These are phyloP conservation scores for Bruguiera gymnorhiza DNA, from an alignment of 345 rosid species.

Conservation along the genomic window DNA sequence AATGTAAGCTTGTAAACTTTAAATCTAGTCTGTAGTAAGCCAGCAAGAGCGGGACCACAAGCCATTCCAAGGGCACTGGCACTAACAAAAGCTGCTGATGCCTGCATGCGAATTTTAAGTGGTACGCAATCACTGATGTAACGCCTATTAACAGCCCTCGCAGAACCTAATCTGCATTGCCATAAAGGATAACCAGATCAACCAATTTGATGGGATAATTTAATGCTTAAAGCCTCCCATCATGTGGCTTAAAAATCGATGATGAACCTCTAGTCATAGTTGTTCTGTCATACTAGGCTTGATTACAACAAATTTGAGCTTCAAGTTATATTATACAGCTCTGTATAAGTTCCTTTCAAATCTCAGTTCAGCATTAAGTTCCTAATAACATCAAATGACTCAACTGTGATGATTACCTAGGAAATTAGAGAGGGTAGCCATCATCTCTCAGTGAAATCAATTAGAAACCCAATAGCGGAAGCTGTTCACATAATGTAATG, in stretches of 20 bases:
- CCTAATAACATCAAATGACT: neutral
- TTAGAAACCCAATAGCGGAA: neutral
- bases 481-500: slow-evolving; percentile 5
- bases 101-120: slow-evolving; percentile 83
- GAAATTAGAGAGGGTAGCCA: neutral
- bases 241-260: neutral
- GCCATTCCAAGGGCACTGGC: slow-evolving; percentile 99
- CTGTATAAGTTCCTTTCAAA: neutral
- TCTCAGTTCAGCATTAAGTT: neutral
- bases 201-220: slow-evolving; percentile 1
- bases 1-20: slow-evolving; percentile 77
- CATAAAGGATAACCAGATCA: slow-evolving; percentile 20
- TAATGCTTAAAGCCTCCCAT: neutral
- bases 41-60: slow-evolving; percentile 99
- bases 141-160: slow-evolving; percentile 97
- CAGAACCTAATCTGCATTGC: slow-evolving; percentile 83
- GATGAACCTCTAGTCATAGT: neutral
- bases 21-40: slow-evolving; percentile 80
- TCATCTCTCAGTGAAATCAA: neutral
- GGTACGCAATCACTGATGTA: slow-evolving; percentile 98
- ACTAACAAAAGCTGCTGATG: slow-evolving; percentile 99
- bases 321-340: neutral
- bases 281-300: neutral
- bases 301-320: neutral
- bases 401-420: neutral